Base-by-base conservation (phyloP, 2,329 filamentous ascomycete genomes). In the Decorospora gaudefroyi region DNA sequence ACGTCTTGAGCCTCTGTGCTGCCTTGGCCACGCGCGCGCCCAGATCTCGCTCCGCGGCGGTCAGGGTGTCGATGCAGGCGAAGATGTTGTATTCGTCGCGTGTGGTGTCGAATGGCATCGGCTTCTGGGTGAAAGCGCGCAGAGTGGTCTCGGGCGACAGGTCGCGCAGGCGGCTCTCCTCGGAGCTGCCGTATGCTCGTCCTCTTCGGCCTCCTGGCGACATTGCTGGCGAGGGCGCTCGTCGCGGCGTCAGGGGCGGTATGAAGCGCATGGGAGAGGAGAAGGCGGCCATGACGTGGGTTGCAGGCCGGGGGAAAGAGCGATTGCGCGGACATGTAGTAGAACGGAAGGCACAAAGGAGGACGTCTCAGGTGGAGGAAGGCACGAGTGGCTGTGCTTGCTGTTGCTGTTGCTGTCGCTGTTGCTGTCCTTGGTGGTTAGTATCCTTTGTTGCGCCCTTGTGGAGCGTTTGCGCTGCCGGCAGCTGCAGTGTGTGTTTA, bases 1-100 rank as follows among this genome's bases (percentile, higher is more conserved):
- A 93, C 61, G 82, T 78, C 67, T 85, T 79, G 50, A 93, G 82
- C 51, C 81, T 83, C 58, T 85, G 82, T 9, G 86, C 86, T 11
- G 86, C 84, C 49, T 84, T 70, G 28, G 87, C 87, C 29, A 87
- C 84, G 50, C 82, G 80, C 59, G 85, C 76, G 28, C 85, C 87
- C 67, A 92, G 84, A 11, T 86, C 83, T 58, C 85, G 82, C 69
- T 92, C 86, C 16, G 80, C 72, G 3, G 77, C 72, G 1, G 85
- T 84, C 11, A 85, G 82, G 23, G 74, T 75, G 48, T 84, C 79
- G 46, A 90, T 78, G 62, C 83, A 87, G 32, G 71, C 55, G 22
- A 71, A 67, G 27, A 74, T 62, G n/a, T 64, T 64, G 58, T 72
- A 71, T 42, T 72, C 64, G 47, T 70, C 68, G 33, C 63, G 62